These are phyloP conservation scores for Puya raimondii DNA, from an alignment of 176 grass and related monocot species.

Conservation along the genomic window DNA sequence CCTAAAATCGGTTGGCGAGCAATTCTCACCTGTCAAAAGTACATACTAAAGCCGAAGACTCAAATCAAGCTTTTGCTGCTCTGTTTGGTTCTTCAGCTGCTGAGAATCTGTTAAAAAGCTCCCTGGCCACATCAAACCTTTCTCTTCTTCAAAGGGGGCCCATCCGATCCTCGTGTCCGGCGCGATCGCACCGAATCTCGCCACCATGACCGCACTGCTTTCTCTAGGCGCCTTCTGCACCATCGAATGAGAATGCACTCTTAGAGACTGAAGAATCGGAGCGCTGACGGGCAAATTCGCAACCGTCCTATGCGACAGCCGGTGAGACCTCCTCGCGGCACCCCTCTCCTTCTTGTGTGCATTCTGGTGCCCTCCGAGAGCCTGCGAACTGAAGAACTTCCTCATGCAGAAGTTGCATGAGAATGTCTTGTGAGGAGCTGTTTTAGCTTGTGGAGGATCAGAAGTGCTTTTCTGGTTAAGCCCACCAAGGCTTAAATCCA, in stretches of 20 bases:
- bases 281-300: conserved; percentile 24
- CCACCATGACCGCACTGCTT: conserved; percentile 16
- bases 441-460: conserved; percentile 23
- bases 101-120: conserved; percentile 50
- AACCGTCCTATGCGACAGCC: conserved; percentile 29
- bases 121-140: conserved; percentile 48
- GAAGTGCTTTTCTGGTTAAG: conserved; percentile 24
- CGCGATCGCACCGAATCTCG: conserved; percentile 33
- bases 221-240: conserved; percentile 37
- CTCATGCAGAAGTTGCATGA: conserved; percentile 90
- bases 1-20: too few relatives aligned
- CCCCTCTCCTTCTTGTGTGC: conserved; percentile 88
- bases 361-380: conserved; percentile 79
- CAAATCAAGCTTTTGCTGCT: conserved; percentile 45
- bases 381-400: conserved; percentile 88
- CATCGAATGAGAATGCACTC: conserved; percentile 48
- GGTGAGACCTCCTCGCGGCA: conserved; percentile 43
- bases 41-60: conserved; percentile 48
- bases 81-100: conserved; percentile 20
- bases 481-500: conserved; percentile 37
- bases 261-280: conserved; percentile 51
- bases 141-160: conserved; percentile 37
- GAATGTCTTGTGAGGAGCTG: conserved; percentile 48
- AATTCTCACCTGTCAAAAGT: not conserved
- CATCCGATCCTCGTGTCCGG: conserved; percentile 24